Evolutionary conservation across 2,329 filamentous ascomycete species (phyloP).

Genomic region (Fusarium sp.): DNA sequence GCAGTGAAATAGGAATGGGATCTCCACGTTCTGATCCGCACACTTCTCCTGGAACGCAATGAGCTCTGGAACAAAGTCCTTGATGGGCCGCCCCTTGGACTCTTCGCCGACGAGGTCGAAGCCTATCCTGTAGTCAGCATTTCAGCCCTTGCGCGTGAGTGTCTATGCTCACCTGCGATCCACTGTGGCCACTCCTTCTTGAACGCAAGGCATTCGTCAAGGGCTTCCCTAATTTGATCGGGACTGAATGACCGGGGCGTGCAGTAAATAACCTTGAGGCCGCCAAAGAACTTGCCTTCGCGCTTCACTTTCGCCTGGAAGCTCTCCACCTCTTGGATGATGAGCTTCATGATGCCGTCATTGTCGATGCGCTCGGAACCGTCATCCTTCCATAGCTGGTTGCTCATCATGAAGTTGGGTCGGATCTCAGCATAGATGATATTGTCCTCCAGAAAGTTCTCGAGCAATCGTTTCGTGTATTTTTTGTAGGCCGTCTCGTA

Average conservation of each 20-base stretch:
- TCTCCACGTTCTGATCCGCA: constrained; percentile 59
- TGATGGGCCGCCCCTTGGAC: constrained; percentile 68
- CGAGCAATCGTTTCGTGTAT: constrained; percentile 71
- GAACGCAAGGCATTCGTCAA: constrained; percentile 71
- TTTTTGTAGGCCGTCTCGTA: constrained; percentile 71
- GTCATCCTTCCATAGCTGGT: constrained; percentile 70
- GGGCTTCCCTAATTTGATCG: constrained; percentile 60
- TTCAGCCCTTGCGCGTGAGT: not conserved
- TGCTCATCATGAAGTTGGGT: constrained; percentile 74
- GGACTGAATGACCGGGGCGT: constrained; percentile 71
- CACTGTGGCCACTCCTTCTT: constrained; percentile 67
- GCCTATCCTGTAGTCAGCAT: constrained; percentile 54
- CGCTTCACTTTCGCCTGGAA: constrained; percentile 55
- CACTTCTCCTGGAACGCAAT: constrained; percentile 68
- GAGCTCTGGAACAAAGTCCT: constrained; percentile 66
- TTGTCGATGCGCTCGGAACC: constrained; percentile 66
- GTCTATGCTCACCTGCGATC: constrained; percentile 69
- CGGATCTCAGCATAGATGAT: constrained; percentile 80
- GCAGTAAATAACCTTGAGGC: constrained; percentile 79
- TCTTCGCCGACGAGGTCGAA: constrained; percentile 80
- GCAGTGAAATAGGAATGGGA: constrained; percentile 82
- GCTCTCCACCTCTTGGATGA: constrained; percentile 63
- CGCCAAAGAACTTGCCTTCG: constrained; percentile 62
- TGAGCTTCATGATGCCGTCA: constrained; percentile 69
- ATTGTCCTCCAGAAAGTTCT: constrained; percentile 72